Conservation (phyloP, 1,139 yeast genomes). For the Sugiyamaella xylanicola region DNA sequence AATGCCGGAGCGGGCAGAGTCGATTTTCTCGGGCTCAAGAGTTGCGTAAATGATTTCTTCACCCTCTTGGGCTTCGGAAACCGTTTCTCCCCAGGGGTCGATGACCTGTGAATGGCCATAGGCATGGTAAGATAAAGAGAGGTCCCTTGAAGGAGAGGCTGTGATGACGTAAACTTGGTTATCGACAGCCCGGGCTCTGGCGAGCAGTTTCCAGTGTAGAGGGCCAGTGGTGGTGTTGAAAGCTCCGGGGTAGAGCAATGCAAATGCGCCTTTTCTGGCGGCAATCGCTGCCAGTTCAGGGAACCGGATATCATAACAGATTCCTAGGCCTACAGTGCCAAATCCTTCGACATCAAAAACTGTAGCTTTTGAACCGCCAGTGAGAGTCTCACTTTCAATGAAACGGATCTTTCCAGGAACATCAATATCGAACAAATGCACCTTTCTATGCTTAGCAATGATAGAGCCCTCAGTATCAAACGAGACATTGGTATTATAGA, state of each 20-base stretch:
- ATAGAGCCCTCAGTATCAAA: constrained; percentile 70
- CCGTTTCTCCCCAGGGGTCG: constrained; percentile 79
- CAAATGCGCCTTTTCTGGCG: constrained; percentile 74
- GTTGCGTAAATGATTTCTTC: constrained; percentile 83
- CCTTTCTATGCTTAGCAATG: constrained; percentile 85
- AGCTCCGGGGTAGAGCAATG: constrained; percentile 94
- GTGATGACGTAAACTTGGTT: constrained; percentile 78
- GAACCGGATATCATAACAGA: constrained; percentile 90
- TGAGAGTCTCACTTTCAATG: constrained; percentile 73
- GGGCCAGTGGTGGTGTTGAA: constrained; percentile 97
- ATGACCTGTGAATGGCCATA: constrained; percentile 89
- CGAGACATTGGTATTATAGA: constrained; percentile 81
- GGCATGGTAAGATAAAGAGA: constrained; percentile 75
- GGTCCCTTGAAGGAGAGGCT: constrained; percentile 88
- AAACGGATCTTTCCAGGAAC: constrained; percentile 88
- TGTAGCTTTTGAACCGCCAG: constrained; percentile 81
- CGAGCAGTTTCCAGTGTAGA: constrained; percentile 87
- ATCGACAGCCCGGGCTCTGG: constrained; percentile 85
- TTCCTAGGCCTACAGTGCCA: constrained; percentile 85
- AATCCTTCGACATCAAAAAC: constrained; percentile 66
- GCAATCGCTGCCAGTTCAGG: constrained; percentile 87
- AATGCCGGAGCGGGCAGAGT: constrained; percentile 65
- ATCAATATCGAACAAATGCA: constrained; percentile 86
- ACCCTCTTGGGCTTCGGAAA: constrained; percentile 82
- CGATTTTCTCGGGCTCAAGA: constrained; percentile 64